Base-by-base conservation (phyloP, 495 filamentous ascomycete species). In the Chaetomidium leptoderma region DNA sequence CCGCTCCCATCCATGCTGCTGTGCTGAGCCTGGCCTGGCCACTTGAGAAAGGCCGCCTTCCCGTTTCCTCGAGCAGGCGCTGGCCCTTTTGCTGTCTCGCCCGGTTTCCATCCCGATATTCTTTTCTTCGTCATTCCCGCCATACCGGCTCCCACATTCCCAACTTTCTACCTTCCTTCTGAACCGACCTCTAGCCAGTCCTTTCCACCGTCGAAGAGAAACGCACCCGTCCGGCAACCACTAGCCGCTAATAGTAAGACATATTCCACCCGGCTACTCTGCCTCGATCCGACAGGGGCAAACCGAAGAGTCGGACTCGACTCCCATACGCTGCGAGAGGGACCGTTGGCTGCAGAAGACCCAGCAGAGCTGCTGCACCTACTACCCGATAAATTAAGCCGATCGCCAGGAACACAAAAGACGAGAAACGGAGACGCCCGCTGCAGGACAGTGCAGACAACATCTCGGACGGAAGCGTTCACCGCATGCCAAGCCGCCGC, bases 401-500 rank as follows among this genome's bases (percentile, higher is more conserved):
- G 42, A 40, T 54, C 61, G 49, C 47, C 61, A 48, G 56, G 63
- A 55, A 64, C 55, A 43, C 47, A 21, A 43, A 54, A 55, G 60
- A 59, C 57, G 21, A 44, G 10, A 24, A 24, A 44, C 50, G 33
- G 33, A 11, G 23, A 47, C 40, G 35, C 35, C 36, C 24, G 55
- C 54, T 54, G 49, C 60, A 62, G 50, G 44, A 44, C 55, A 58
- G 29, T 30, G 24, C 44, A 21, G 24, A 29, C 19, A 35, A 3
- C 23, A 33, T 3, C 19, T 44, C 13, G 37, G 49, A 26, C 30
- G 16, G n/a, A 19, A 24, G 6, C 27, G 13, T 44, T 11, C 27
- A 57, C 60, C 61, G 60, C 65, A 63, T 59, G 66, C 68, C 66
- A 70, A 69, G 68, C 37, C 48, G 61, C 59, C 61, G 54, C 66